Evolutionary conservation across 305 asterid species (phyloP), one percentile per base, ranked within the genome.

Genomic region (Fraxinus sp.): DNA sequence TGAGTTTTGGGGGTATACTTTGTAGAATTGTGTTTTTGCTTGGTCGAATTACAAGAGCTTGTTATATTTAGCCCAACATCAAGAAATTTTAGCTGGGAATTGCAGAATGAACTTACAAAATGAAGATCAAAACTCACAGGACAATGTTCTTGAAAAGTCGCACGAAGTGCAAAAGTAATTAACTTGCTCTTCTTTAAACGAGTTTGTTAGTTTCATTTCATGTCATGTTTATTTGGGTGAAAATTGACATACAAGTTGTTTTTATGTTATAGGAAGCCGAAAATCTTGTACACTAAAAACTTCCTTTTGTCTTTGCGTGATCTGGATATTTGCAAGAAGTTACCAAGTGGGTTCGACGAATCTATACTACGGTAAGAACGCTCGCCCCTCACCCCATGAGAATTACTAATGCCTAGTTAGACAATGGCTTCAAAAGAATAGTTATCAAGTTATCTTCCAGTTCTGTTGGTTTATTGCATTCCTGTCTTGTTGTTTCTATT

Each of bases 321-420:
- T 81, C 85, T 90, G 93, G 96, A 94, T 86, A 80, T 84, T 84
- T 94, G 98, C 92, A 90, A 89, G 92, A 94, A 90, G 89, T 88
- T 94, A 82, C 98, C 99, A 20, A 86, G 88, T 84, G 93, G 91
- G 55, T 89, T 92, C 72, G 90, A 89, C 35, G 89, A 85, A 79
- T 88, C 95, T 32, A 74, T 91, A 78, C 79, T 82, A 64, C 90
- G 98, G 99, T 95, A 86, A 82, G 78, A 39, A 80, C 1, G 6
- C 37, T 68, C 20, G 18, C 37, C 39, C 22, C 7, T 59, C 10
- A 68, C 55, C 66, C 77, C 20, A 41, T 28, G 77, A 68, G 82
- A 70, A 36, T 68, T 72, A 55, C 39, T 73, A 76, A 66, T 22
- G 78, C 73, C 8, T 77, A 14, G 70, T 64, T 64, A 52, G 39